phyloP scores from a whole-genome alignment of 352 stramenopile genomes.

The Pythium aristosporum region DNA sequence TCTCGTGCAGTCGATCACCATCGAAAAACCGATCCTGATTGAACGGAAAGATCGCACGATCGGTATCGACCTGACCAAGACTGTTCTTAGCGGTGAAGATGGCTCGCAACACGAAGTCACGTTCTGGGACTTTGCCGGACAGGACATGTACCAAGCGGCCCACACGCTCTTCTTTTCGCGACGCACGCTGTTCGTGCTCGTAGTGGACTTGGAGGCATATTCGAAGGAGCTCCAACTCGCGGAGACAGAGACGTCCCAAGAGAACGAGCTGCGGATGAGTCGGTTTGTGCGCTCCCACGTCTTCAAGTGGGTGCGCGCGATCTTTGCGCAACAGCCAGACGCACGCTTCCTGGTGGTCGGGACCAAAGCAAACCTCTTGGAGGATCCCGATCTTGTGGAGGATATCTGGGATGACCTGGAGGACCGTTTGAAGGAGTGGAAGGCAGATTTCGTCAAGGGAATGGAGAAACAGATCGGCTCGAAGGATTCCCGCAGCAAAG shows the following conservation, averaged over 20 bases:
- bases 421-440: constrained; percentile 7
- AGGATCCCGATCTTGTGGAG: not conserved
- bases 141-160: not conserved
- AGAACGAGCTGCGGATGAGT: not conserved
- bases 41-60: not conserved
- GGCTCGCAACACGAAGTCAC: not conserved
- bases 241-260: not conserved
- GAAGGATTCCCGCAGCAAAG: not conserved
- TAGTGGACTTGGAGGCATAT: not conserved
- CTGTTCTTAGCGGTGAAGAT: not conserved
- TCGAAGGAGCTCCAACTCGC: not conserved
- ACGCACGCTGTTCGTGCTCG: not conserved
- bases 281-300: not conserved
- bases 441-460: not conserved
- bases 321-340: not conserved
- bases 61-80: not conserved
- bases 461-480: not conserved
- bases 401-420: constrained; percentile 9
- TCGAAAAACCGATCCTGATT: not conserved
- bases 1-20: constrained; percentile 2
- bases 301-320: not conserved
- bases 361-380: not conserved
- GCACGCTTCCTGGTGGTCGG: not conserved
- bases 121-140: constrained; percentile 1
- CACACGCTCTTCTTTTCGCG: constrained; percentile 1